Percentiles rank a stretch among this genome's conserved stretches.
Conservation (phyloP, 805 yeast genomes). For the Metschnikowia matae region DNA sequence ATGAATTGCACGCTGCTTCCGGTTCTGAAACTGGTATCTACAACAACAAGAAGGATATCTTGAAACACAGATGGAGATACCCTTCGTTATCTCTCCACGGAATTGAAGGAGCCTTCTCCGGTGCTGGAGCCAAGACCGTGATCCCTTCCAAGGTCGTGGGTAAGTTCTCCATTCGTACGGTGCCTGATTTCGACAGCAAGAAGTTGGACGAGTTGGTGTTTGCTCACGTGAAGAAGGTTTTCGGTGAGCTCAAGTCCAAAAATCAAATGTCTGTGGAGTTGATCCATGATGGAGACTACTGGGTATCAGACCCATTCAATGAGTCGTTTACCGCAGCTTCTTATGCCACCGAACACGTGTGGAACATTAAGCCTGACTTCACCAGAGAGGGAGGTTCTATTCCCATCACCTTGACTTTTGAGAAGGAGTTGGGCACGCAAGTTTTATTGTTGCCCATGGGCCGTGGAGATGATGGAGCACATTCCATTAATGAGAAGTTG, state of each 20-base stretch:
- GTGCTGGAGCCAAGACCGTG: slow-evolving; percentile 96
- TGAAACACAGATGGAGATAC: slow-evolving; percentile 98
- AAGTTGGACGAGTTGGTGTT: slow-evolving; percentile 76
- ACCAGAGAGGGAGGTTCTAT: slow-evolving; percentile 99
- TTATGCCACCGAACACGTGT: slow-evolving; percentile 89
- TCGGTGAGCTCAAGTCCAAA: slow-evolving; percentile 68
- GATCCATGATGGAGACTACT: slow-evolving; percentile 92
- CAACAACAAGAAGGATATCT: slow-evolving; percentile 73
- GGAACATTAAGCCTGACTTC: slow-evolving; percentile 93
- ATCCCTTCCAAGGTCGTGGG: slow-evolving; percentile 94
- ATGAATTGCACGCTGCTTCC: slow-evolving; percentile 81
- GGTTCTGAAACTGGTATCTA: slow-evolving; percentile 84
- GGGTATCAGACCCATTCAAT: slow-evolving; percentile 93
- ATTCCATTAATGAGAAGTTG: slow-evolving; percentile 92
- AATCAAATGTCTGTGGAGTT: slow-evolving; percentile 70
- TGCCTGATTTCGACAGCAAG: slow-evolving; percentile 82
- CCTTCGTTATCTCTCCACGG: slow-evolving; percentile 97
- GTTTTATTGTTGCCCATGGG: slow-evolving; percentile 96
- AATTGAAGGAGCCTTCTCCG: slow-evolving; percentile 94
- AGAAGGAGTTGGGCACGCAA: slow-evolving; percentile 76
- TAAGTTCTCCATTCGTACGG: slow-evolving; percentile 95
- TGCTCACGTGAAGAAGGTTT: slow-evolving; percentile 62
- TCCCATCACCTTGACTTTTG: slow-evolving; percentile 94
- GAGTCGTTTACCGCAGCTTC: slow-evolving; percentile 91
- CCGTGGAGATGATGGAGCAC: slow-evolving; percentile 99